These are phyloP conservation scores for Fraxinus floribunda DNA, from an alignment of 305 asterid species.

Conservation along the genomic window DNA sequence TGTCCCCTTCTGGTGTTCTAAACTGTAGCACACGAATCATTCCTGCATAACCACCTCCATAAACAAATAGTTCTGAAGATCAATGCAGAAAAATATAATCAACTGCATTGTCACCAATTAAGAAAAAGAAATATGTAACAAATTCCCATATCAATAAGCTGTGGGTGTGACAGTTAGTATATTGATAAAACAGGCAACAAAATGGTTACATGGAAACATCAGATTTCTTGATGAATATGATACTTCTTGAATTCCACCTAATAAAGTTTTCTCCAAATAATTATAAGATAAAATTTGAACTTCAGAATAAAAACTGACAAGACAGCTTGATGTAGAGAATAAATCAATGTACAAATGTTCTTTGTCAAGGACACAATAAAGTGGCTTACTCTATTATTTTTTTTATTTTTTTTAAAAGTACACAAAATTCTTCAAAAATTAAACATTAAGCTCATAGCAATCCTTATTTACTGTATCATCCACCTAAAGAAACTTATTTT, in stretches of 20 bases:
- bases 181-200: not conserved
- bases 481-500: not conserved
- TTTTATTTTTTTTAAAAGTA: no score
- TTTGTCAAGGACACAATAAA: not conserved
- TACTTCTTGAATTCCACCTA: not conserved
- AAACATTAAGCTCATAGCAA: not conserved
- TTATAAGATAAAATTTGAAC: not conserved
- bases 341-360: not conserved
- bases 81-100: no score
- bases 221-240: not conserved
- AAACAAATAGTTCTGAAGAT: no score
- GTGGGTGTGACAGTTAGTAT: not conserved
- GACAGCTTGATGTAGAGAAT: not conserved
- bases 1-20: constrained; percentile 79
- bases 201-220: not conserved
- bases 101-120: constrained; percentile 30
- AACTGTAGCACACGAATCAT: no score
- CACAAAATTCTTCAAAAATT: not conserved
- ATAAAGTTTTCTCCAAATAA: not conserved
- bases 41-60: no score
- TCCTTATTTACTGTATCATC: not conserved
- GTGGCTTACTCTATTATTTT: not conserved
- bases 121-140: no score
- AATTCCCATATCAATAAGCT: not conserved
- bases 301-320: no score